Conservation (phyloP, 1,284 basidiomycete species). For the Puccinia hordei region DNA sequence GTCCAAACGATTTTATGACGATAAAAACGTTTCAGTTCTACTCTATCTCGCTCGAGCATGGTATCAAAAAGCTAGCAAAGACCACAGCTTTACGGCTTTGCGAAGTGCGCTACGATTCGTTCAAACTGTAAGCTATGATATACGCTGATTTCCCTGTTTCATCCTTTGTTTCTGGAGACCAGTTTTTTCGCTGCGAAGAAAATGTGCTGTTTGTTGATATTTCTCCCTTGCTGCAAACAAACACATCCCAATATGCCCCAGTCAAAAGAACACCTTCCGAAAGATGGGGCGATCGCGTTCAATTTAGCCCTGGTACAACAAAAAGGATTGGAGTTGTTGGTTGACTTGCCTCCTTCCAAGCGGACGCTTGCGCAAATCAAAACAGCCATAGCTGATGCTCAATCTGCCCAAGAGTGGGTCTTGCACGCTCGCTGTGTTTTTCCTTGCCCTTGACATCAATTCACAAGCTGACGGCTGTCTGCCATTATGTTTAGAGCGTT, state of each 20-base stretch:
- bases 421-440: not conserved
- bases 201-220: not conserved
- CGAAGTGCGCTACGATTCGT: conserved; percentile 75
- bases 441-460: not conserved
- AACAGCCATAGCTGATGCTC: conserved; percentile 75
- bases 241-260: conserved; percentile 60
- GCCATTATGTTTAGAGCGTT: conserved; percentile 67
- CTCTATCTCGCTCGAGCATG: conserved; percentile 83
- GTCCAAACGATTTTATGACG: conserved; percentile 70
- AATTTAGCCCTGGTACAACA: conserved; percentile 97
- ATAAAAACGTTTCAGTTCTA: conserved; percentile 72
- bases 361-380: conserved; percentile 77
- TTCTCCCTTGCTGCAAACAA: not conserved
- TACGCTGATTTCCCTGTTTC: not conserved
- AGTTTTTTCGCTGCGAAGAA: not conserved
- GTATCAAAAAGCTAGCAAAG: conserved; percentile 86
- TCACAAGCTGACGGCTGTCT: conserved; percentile 28
- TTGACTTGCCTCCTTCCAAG: conserved; percentile 71
- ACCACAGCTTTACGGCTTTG: conserved; percentile 78
- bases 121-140: conserved; percentile 66
- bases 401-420: conserved; percentile 80
- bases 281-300: conserved; percentile 83
- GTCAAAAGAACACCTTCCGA: conserved; percentile 75
- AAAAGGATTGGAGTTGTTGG: conserved; percentile 84
- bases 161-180: too few relatives aligned